phyloP scores from a whole-genome alignment of 345 rosid genomes.

The Gossypium mustelinum region DNA sequence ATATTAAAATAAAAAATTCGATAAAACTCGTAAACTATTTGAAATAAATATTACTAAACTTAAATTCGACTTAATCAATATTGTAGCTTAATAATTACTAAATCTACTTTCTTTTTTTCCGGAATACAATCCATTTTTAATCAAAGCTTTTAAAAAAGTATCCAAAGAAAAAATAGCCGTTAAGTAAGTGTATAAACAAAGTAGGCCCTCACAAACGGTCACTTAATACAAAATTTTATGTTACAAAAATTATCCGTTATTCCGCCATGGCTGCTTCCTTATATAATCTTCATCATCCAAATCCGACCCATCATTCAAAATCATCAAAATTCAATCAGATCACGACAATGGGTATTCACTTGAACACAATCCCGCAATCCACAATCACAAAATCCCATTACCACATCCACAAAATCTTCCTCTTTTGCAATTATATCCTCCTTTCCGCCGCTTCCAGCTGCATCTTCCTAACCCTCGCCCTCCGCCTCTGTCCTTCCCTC shows the following conservation, averaged over 20 bases:
- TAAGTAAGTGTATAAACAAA: background rate
- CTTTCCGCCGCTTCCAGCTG: conserved; percentile 86
- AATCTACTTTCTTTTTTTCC: too few relatives aligned
- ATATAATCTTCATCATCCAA: background rate
- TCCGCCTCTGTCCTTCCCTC: conserved; percentile 74
- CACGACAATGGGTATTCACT: conserved; percentile 27
- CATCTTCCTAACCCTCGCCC: conserved; percentile 85
- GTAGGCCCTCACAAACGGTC: background rate
- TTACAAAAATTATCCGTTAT: background rate
- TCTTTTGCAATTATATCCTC: conserved; percentile 78
- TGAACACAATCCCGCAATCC: conserved; percentile 17
- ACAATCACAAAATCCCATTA: conserved; percentile 36
- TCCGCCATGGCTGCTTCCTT: background rate
- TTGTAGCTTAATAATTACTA: too few relatives aligned
- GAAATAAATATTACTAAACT: too few relatives aligned
- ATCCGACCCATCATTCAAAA: background rate
- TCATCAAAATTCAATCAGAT: background rate
- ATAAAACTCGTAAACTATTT: too few relatives aligned
- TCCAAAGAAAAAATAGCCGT: background rate
- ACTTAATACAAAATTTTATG: background rate
- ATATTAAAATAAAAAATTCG: fast-evolving
- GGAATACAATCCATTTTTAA: background rate
- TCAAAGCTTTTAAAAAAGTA: background rate
- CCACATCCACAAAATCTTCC: conserved; percentile 67
- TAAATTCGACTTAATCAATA: too few relatives aligned